Evolutionary conservation across 352 stramenopile species (phyloP).

Genomic region (Phytophthora colocasiae): DNA sequence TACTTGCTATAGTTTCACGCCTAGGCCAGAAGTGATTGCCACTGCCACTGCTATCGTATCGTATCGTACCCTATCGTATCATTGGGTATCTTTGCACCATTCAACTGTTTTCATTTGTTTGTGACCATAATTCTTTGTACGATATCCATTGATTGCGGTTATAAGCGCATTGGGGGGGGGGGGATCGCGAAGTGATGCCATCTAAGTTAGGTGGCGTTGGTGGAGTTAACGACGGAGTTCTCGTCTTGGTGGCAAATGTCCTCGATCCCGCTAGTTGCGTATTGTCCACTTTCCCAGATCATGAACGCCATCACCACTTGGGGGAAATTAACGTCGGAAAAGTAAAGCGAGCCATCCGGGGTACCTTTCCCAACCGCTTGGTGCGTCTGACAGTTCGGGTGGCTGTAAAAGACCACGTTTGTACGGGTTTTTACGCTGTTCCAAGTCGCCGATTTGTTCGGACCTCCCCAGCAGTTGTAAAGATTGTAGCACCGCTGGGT

Average conservation of each 20-base stretch:
- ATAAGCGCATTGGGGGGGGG: no score
- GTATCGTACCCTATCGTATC: no score
- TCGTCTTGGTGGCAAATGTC: slow-evolving; percentile 11
- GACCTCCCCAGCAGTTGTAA: slow-evolving; percentile 1
- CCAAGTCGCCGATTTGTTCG: slow-evolving; percentile 14
- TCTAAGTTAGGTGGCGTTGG: neutral
- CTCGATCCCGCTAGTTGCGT: slow-evolving; percentile 9
- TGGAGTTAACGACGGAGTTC: neutral
- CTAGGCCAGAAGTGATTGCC: neutral
- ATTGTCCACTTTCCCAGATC: slow-evolving; percentile 19
- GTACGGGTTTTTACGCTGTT: slow-evolving; percentile 11
- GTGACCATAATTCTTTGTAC: no score
- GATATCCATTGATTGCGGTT: no score
- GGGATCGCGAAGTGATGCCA: no score
- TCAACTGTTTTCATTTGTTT: no score
- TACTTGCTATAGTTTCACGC: no score
- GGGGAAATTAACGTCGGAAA: slow-evolving; percentile 15
- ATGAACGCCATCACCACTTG: slow-evolving; percentile 15
- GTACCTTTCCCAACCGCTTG: slow-evolving; percentile 12
- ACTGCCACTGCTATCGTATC: neutral
- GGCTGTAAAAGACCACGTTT: slow-evolving; percentile 23
- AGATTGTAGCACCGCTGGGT: slow-evolving; percentile 17
- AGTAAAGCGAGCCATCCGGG: slow-evolving; percentile 16
- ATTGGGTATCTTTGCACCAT: no score
- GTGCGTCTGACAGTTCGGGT: slow-evolving; percentile 6